Percentiles rank a stretch among this genome's conserved stretches.
Evolutionary conservation across 225 moss, liverwort and hornwort species (phyloP).

Genomic region (Ulota crispa): DNA sequence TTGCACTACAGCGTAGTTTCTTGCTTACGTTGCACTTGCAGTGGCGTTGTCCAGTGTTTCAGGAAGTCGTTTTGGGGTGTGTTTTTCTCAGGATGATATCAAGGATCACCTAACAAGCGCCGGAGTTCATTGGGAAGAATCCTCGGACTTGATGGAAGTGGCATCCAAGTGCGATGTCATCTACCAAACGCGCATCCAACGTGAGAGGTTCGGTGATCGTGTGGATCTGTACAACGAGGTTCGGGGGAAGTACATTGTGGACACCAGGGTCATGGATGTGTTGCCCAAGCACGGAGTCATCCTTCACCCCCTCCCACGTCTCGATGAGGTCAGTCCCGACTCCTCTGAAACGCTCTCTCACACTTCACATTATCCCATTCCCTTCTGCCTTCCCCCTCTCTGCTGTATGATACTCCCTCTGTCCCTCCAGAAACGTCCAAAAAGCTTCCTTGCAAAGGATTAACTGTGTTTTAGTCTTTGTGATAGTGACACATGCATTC

Average conservation of each 20-base stretch:
- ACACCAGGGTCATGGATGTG: slow-evolving; percentile 79
- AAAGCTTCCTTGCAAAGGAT: no score
- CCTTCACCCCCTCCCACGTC: slow-evolving; percentile 92
- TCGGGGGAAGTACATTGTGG: slow-evolving; percentile 88
- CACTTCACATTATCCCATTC: not conserved
- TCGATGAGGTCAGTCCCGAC: slow-evolving; percentile 70
- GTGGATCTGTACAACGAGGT: slow-evolving; percentile 83
- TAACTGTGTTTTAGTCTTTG: no score
- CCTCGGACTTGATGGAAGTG: slow-evolving; percentile 88
- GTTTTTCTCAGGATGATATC: slow-evolving; percentile 77
- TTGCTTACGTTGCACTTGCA: not conserved
- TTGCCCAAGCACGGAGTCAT: slow-evolving; percentile 86
- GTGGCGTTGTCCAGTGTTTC: not conserved
- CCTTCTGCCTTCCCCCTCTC: not conserved
- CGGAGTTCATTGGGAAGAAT: slow-evolving; percentile 88
- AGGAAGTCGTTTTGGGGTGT: not conserved
- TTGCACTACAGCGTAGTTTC: no score
- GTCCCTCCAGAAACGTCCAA: no score
- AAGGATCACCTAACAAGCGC: slow-evolving; percentile 83
- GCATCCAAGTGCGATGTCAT: slow-evolving; percentile 94
- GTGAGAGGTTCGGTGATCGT: slow-evolving; percentile 87
- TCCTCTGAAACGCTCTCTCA: not conserved
- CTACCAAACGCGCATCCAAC: slow-evolving; percentile 98
- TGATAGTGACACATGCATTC: no score
- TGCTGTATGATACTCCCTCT: not conserved